phyloP scores from a whole-genome alignment of 768 basidiomycete genomes.

The Pseudohyphozyma bogoriensis region DNA sequence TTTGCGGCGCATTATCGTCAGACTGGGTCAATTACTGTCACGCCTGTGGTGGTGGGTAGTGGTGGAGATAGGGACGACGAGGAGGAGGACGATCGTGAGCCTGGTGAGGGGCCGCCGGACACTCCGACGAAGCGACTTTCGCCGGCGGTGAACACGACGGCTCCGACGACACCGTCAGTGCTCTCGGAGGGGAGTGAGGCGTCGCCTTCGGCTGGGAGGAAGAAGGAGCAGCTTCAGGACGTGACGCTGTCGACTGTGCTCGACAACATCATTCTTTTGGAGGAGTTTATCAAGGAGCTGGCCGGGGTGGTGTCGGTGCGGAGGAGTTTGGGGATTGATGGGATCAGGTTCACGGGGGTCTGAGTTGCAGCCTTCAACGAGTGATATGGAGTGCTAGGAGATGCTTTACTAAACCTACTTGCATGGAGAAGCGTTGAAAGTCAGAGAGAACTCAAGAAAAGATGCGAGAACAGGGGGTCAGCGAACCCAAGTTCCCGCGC shows the following conservation, averaged over 20 bases:
- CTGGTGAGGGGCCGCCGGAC: constrained; percentile 3
- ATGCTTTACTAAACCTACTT: no score
- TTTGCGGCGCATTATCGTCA: constrained; percentile 76
- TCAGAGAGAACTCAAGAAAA: no score
- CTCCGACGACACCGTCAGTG: neutral
- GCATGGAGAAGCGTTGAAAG: no score
- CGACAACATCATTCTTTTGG: constrained; percentile 88
- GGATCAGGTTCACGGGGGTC: constrained; percentile 10
- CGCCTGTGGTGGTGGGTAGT: constrained; percentile 51
- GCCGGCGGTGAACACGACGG: neutral
- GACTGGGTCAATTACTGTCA: constrained; percentile 59
- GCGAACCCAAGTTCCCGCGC: no score
- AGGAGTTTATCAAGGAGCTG: constrained; percentile 89
- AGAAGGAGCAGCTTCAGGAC: constrained; percentile 36
- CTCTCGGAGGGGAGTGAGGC: constrained; percentile 7
- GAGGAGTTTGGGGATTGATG: constrained; percentile 72
- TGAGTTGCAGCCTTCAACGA: no score
- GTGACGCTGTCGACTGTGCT: constrained; percentile 73
- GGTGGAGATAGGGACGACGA: constrained; percentile 24
- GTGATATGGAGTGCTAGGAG: no score
- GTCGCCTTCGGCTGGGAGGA: constrained; percentile 26
- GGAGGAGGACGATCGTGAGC: constrained; percentile 20
- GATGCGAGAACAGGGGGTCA: no score
- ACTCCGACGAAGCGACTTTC: constrained; percentile 16
- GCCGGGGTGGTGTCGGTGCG: constrained; percentile 75